phyloP scores from a whole-genome alignment of 2,329 filamentous ascomycete species.

The Botrytis paeoniae region DNA sequence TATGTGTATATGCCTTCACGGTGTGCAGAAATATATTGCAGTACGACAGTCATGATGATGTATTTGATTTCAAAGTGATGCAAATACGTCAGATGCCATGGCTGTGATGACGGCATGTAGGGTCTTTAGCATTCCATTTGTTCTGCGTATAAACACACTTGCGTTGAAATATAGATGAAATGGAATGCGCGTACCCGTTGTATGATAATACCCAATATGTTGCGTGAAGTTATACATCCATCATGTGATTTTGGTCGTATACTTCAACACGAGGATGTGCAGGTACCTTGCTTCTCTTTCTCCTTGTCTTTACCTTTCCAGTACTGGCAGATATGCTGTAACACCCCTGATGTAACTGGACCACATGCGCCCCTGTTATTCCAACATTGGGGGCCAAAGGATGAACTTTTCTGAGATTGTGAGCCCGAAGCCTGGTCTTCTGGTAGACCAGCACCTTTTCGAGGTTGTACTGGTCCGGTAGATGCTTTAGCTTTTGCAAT shows the following conservation, averaged over 20 bases:
- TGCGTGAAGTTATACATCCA: constrained; percentile 14
- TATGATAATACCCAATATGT: not conserved
- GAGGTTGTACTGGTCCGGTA: not conserved
- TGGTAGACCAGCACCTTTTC: not conserved
- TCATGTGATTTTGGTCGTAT: constrained; percentile 13
- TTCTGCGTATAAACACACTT: not conserved
- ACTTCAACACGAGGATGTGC: constrained; percentile 9
- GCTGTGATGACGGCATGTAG: not conserved
- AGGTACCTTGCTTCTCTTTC: not conserved
- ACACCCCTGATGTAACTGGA: not conserved
- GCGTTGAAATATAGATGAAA: not conserved
- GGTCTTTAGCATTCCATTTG: not conserved
- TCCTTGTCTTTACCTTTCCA: not conserved
- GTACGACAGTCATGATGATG: not conserved
- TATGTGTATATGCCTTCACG: not conserved
- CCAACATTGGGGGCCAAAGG: not conserved
- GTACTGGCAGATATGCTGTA: not conserved
- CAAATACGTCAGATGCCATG: not conserved
- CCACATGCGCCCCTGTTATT: not conserved
- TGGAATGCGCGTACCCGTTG: constrained; percentile 1
- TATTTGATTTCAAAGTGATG: not conserved
- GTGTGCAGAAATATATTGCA: not conserved
- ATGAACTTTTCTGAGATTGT: not conserved
- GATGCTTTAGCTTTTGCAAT: not conserved
- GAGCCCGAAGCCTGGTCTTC: not conserved